These are phyloP conservation scores for Trametes maxima DNA, from an alignment of 768 basidiomycete species.

Conservation along the genomic window DNA sequence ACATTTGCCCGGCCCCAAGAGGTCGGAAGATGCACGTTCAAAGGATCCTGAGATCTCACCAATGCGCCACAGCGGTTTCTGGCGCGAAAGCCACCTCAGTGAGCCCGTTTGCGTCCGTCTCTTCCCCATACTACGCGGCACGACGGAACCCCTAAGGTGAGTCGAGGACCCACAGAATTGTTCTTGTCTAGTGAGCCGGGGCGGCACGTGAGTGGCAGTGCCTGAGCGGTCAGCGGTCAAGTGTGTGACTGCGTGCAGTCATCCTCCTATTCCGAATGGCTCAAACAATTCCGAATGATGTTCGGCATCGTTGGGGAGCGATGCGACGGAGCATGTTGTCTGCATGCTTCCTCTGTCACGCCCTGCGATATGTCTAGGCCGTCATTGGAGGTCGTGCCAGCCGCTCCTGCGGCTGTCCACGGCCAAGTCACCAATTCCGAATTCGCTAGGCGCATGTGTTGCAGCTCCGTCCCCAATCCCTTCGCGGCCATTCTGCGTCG, in stretches of 20 bases:
- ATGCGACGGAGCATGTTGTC: constrained; percentile 1
- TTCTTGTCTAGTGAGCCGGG: background rate
- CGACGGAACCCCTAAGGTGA: no score
- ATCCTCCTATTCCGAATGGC: constrained; percentile 15
- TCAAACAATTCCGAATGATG: constrained; percentile 19
- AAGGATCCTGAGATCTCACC: no score
- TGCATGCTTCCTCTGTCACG: constrained; percentile 11
- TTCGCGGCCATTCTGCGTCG: background rate
- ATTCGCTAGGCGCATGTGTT: constrained; percentile 21
- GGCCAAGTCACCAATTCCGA: constrained; percentile 23
- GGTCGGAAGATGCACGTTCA: no score
- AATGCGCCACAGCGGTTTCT: no score
- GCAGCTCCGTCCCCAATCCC: constrained; percentile 12
- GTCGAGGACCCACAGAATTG: no score
- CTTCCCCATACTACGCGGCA: no score
- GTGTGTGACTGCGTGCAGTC: constrained; percentile 2
- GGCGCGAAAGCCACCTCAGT: no score
- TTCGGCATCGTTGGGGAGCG: constrained; percentile 12
- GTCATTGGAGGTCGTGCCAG: constrained; percentile 13
- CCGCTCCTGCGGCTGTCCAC: background rate
- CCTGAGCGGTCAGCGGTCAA: background rate
- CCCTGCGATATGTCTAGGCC: constrained; percentile 9
- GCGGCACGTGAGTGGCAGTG: constrained; percentile 8
- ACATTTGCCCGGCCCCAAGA: no score
- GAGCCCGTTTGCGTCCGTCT: no score